These are phyloP conservation scores for Fusarium burgessii DNA, from an alignment of 2,329 filamentous ascomycete species.

Conservation along the genomic window DNA sequence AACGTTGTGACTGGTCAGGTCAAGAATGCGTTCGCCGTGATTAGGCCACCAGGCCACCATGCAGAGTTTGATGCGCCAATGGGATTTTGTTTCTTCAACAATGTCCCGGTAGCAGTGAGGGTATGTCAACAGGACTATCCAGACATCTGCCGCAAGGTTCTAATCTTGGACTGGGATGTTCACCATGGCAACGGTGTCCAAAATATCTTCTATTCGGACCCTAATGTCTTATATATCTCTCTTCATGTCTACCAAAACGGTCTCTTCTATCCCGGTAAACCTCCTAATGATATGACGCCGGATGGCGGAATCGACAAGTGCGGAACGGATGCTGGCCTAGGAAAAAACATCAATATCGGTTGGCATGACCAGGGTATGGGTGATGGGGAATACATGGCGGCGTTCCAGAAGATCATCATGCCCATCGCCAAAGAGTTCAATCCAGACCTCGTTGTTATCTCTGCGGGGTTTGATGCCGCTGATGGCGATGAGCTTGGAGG, in stretches of 20 bases:
- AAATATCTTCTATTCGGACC: slow-evolving; percentile 94
- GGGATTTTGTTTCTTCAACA: slow-evolving; percentile 98
- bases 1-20: slow-evolving; percentile 86
- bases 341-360: slow-evolving; percentile 75
- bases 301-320: slow-evolving; percentile 73
- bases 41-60: slow-evolving; percentile 94
- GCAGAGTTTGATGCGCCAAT: slow-evolving; percentile 88
- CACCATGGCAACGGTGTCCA: slow-evolving; percentile 92
- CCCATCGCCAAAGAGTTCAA: slow-evolving; percentile 94
- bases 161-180: slow-evolving; percentile 93
- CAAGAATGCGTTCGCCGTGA: slow-evolving; percentile 95
- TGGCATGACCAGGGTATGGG: slow-evolving; percentile 85
- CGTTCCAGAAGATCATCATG: slow-evolving; percentile 96
- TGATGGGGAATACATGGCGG: slow-evolving; percentile 95
- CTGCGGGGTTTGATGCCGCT: slow-evolving; percentile 95
- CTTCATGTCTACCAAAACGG: slow-evolving; percentile 90
- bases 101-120: slow-evolving; percentile 91
- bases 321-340: slow-evolving; percentile 65
- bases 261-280: slow-evolving; percentile 82
- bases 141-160: slow-evolving; percentile 83
- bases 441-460: slow-evolving; percentile 94
- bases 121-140: slow-evolving; percentile 87
- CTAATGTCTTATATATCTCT: slow-evolving; percentile 95
- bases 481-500: slow-evolving; percentile 92
- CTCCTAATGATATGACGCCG: slow-evolving; percentile 66